phyloP scores from a whole-genome alignment of 768 basidiomycete species.

The Phlegmacium glaucopus region DNA sequence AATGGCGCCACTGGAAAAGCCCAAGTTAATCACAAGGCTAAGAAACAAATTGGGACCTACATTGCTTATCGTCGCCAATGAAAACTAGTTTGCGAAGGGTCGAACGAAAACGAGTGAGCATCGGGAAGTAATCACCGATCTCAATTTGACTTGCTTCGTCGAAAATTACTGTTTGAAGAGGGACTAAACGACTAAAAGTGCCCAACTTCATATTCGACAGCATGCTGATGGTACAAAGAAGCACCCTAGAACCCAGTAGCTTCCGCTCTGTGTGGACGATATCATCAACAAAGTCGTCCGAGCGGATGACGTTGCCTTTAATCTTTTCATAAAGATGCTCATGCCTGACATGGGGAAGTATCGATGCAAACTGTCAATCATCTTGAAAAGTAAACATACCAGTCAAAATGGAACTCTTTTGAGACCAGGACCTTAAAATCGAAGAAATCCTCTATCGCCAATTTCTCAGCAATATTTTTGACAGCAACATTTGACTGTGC shows the following conservation, averaged over 20 bases:
- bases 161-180: conserved; percentile 39
- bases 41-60: conserved; percentile 23
- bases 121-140: conserved; percentile 41
- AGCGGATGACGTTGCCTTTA: conserved; percentile 43
- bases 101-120: conserved; percentile 31
- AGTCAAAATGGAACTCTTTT: conserved; percentile 57
- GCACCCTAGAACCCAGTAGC: conserved; percentile 42
- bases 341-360: conserved; percentile 45
- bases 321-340: conserved; percentile 63
- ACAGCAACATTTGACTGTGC: conserved; percentile 80
- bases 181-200: conserved; percentile 25
- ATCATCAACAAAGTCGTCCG: conserved; percentile 27
- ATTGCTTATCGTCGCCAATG: conserved; percentile 53
- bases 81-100: conserved; percentile 43
- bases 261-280: conserved; percentile 19
- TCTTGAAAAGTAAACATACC: conserved; percentile 42
- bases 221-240: conserved; percentile 70
- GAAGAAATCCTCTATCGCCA: conserved; percentile 41
- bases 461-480: conserved; percentile 76
- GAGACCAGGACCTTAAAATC: conserved; percentile 65
- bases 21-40: conserved; percentile 12
- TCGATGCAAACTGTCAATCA: conserved; percentile 49
- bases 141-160: conserved; percentile 60
- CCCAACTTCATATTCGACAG: conserved; percentile 36
- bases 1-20: conserved; percentile 59